Conservation (phyloP, 352 stramenopile species). For the Thalassiosira sp. region DNA sequence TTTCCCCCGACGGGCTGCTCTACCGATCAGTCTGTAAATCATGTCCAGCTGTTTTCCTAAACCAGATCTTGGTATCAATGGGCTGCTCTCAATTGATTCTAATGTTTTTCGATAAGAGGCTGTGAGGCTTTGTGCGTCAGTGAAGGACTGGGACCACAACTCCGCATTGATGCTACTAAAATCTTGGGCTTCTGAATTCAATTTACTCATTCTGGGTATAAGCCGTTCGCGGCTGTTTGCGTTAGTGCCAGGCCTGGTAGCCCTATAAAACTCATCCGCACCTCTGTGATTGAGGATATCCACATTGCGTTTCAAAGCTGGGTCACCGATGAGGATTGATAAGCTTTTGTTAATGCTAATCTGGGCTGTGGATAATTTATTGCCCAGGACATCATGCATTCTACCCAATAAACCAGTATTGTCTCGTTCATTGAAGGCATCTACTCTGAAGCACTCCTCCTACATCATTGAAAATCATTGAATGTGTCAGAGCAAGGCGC, state of each 20-base stretch:
- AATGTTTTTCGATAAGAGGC: conserved; percentile 12
- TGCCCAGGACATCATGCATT: conserved; percentile 47
- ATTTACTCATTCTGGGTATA: conserved; percentile 10
- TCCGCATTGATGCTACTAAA: conserved; percentile 35
- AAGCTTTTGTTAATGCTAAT: conserved; percentile 29
- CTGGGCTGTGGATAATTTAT: conserved; percentile 27
- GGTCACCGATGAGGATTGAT: conserved; percentile 37
- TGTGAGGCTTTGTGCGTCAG: conserved; percentile 31
- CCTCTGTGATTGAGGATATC: conserved; percentile 29
- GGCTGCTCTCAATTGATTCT: neutral
- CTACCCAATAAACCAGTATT: conserved; percentile 47
- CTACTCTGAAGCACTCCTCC: conserved; percentile 50
- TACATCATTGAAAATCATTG: neutral
- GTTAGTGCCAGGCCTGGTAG: neutral
- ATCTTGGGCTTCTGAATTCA: conserved; percentile 36
- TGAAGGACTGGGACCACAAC: conserved; percentile 43
- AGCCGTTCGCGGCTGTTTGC: neutral
- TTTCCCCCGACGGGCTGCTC: neutral
- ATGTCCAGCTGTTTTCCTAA: conserved; percentile 48
- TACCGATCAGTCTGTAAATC: conserved; percentile 13
- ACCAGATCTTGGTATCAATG: neutral
- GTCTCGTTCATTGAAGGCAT: conserved; percentile 51
- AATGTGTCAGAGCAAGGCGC: neutral
- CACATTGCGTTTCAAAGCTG: conserved; percentile 21
- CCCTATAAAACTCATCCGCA: neutral